Percentiles rank a stretch among this genome's conserved stretches.
Evolutionary conservation across 192 early-diverging fungal species (phyloP).

Genomic region (Phycomyces blakesleeanus): DNA sequence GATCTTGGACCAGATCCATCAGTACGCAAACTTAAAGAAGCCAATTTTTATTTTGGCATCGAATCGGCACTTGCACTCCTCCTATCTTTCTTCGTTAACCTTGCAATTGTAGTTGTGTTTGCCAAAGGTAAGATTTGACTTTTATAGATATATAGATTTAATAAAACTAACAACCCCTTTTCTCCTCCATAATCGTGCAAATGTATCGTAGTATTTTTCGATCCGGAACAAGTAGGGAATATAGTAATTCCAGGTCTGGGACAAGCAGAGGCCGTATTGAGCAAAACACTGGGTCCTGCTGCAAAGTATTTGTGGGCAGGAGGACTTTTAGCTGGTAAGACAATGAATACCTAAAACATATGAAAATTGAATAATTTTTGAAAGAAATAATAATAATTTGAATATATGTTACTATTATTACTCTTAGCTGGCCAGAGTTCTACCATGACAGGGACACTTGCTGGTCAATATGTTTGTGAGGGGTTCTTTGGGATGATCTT

Average conservation of each 20-base stretch:
- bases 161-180: background rate
- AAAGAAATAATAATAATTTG: background rate
- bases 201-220: slow-evolving; percentile 30
- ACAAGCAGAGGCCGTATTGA: slow-evolving; percentile 56
- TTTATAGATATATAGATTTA: background rate
- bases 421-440: slow-evolving; percentile 71
- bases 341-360: too few relatives aligned
- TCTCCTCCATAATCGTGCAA: too few relatives aligned
- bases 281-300: slow-evolving; percentile 55
- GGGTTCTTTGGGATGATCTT: slow-evolving; percentile 70
- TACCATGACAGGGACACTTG: slow-evolving; percentile 90
- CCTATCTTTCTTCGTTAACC: slow-evolving; percentile 64
- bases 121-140: slow-evolving; percentile 41
- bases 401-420: background rate
- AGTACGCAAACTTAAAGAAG: slow-evolving; percentile 51
- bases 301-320: slow-evolving; percentile 76
- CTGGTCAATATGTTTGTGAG: slow-evolving; percentile 84
- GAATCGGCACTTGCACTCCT: slow-evolving; percentile 58
- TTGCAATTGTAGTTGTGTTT: slow-evolving; percentile 69
- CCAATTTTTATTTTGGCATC: slow-evolving; percentile 64
- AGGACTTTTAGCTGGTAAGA: slow-evolving; percentile 58
- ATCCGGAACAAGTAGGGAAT: slow-evolving; percentile 11
- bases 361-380: background rate
- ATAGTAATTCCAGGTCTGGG: slow-evolving; percentile 51
- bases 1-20: slow-evolving; percentile 25